Percentiles rank a stretch among this genome's conserved stretches.
phyloP scores from a whole-genome alignment of 768 basidiomycete genomes.

The Dioszegia aurantiaca region DNA sequence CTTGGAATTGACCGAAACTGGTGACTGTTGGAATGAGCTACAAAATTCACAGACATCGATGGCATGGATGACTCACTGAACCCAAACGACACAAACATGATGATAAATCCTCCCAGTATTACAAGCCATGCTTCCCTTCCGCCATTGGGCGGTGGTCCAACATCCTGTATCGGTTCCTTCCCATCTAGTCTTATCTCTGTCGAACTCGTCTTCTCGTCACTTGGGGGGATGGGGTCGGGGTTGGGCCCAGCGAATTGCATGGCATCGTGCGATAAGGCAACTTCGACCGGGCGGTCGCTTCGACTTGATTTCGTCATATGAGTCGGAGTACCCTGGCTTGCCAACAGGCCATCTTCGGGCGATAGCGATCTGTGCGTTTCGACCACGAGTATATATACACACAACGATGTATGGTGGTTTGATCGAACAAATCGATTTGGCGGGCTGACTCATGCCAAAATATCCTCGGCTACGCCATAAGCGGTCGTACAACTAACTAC shows the following conservation, averaged over 20 bases:
- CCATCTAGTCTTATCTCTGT: not conserved
- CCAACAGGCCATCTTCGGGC: no score
- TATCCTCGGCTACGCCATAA: no score
- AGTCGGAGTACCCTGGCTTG: no score
- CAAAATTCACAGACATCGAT: not conserved
- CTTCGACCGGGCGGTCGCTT: not conserved
- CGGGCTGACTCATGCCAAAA: no score
- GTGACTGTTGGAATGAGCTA: slow-evolving; percentile 28
- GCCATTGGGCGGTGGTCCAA: slow-evolving; percentile 50
- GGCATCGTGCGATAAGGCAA: not conserved
- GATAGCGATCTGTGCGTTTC: no score
- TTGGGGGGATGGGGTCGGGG: slow-evolving; percentile 7
- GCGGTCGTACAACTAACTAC: no score
- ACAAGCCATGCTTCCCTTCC: slow-evolving; percentile 46
- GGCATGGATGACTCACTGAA: slow-evolving; percentile 34
- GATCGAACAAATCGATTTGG: no score
- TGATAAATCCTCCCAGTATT: slow-evolving; percentile 41
- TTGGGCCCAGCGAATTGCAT: slow-evolving; percentile 9
- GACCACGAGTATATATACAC: no score
- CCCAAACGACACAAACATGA: slow-evolving; percentile 44
- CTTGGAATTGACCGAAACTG: slow-evolving; percentile 42
- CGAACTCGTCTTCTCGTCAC: not conserved
- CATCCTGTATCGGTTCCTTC: not conserved
- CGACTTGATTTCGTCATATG: no score
- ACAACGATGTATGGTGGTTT: no score